A percentile compares a stretch with the other conserved stretches of the same genome.
These are phyloP conservation scores for Aspergillus eucalypticola DNA, from an alignment of 2,329 filamentous ascomycete genomes.

Conservation along the genomic window DNA sequence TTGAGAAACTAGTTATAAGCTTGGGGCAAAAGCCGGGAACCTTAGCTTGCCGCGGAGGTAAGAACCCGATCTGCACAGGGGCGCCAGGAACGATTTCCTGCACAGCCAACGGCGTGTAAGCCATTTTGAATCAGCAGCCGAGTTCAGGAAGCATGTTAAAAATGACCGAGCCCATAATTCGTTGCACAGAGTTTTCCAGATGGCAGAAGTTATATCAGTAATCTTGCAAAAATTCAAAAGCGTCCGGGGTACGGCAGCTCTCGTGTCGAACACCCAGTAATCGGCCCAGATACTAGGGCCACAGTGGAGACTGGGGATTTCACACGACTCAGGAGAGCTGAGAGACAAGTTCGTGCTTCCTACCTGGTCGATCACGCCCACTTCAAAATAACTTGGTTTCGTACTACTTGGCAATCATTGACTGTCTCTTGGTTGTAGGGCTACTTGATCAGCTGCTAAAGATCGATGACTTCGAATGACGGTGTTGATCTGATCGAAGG, in stretches of 20 bases:
- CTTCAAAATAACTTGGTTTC: constrained; percentile 3
- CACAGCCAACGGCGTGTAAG: constrained; percentile 11
- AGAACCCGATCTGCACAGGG: constrained; percentile 20
- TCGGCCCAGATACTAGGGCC: not conserved
- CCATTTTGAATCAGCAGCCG: not conserved
- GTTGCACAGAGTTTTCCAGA: not conserved
- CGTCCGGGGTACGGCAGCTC: constrained; percentile 2
- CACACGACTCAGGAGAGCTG: not conserved
- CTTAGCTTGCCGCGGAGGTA: constrained; percentile 19
- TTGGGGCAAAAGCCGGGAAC: constrained; percentile 17
- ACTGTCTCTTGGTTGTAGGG: not conserved
- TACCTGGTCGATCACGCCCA: constrained; percentile 4
- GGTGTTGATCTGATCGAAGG: not conserved
- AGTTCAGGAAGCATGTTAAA: not conserved
- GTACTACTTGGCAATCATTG: constrained; percentile 2
- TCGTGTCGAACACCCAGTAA: not conserved
- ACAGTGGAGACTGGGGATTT: not conserved
- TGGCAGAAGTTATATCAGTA: not conserved
- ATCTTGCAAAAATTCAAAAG: not conserved
- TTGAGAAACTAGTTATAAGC: constrained; percentile 15
- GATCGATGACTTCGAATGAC: not conserved
- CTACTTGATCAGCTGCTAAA: not conserved
- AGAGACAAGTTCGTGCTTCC: not conserved
- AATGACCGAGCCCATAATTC: not conserved
- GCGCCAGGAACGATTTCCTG: not conserved